These are phyloP conservation scores for Dryadomyces sulphureus DNA, from an alignment of 2,329 filamentous ascomycete genomes.

Conservation along the genomic window DNA sequence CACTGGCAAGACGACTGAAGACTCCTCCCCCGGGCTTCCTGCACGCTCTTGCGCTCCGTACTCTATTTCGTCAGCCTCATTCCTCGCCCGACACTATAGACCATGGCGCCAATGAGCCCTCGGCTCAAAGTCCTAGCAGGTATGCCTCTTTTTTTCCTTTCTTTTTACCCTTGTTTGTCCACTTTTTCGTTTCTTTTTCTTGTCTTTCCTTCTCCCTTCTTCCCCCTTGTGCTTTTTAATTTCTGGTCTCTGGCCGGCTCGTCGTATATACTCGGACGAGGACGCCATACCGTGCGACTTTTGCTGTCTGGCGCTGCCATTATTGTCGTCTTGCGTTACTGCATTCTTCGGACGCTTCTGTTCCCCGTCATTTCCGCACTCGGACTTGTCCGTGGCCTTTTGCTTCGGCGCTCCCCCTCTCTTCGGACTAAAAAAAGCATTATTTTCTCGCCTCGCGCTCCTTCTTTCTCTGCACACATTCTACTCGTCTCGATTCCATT, in stretches of 20 bases:
- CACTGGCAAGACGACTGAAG: no score
- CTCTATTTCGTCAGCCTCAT: neutral
- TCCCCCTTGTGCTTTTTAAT: neutral
- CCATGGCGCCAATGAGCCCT: slow-evolving; percentile 44
- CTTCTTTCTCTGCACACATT: neutral
- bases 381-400: neutral
- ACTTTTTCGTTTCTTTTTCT: neutral
- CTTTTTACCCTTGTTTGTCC: neutral
- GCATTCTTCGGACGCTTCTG: slow-evolving; percentile 2
- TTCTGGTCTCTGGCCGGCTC: no score
- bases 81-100: neutral
- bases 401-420: neutral
- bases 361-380: slow-evolving; percentile 2
- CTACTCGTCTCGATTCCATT: neutral
- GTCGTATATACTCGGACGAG: neutral
- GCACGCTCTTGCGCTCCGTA: neutral
- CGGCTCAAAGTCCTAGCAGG: slow-evolving; percentile 47
- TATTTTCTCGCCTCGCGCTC: neutral
- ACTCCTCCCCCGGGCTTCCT: neutral
- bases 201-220: neutral
- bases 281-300: neutral
- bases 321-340: neutral
- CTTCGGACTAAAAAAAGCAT: slow-evolving; percentile 1
- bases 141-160: slow-evolving; percentile 23
- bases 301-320: neutral